Evolutionary conservation across 2,329 filamentous ascomycete genomes (phyloP).

Genomic region (Calonectria pteridis): DNA sequence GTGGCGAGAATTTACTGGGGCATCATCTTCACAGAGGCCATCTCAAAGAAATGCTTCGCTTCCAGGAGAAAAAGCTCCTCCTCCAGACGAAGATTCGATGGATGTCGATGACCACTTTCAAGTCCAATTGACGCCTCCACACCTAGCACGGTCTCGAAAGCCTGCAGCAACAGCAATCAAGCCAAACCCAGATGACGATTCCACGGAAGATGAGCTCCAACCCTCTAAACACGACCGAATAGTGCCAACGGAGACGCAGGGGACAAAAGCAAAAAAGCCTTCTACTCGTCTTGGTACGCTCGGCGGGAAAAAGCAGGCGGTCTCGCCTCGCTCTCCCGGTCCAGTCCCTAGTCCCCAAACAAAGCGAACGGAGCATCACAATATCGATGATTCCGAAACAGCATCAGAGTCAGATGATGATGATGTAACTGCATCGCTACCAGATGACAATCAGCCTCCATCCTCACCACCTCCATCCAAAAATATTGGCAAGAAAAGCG

Average conservation of each 20-base stretch:
- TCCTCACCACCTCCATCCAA: slow-evolving; percentile 39
- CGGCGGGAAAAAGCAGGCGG: slow-evolving; percentile 49
- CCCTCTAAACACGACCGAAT: slow-evolving; percentile 23
- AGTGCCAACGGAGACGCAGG: slow-evolving; percentile 24
- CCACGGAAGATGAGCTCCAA: slow-evolving; percentile 51
- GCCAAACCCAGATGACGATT: slow-evolving; percentile 42
- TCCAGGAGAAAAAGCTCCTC: slow-evolving; percentile 18
- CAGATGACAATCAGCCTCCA: slow-evolving; percentile 27
- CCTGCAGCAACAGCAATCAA: slow-evolving; percentile 24
- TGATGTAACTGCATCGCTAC: slow-evolving; percentile 41
- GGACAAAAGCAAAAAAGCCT: slow-evolving; percentile 32
- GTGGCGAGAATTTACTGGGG: slow-evolving; percentile 60
- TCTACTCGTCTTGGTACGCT: slow-evolving; percentile 51
- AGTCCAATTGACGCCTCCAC: slow-evolving; percentile 62
- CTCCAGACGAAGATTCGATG: slow-evolving; percentile 32
- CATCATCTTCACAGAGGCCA: slow-evolving; percentile 39
- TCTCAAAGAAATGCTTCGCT: slow-evolving; percentile 31
- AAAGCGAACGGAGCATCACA: slow-evolving; percentile 10
- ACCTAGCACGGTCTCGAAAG: slow-evolving; percentile 46
- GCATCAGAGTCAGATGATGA: slow-evolving; percentile 58
- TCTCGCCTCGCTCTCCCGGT: slow-evolving; percentile 40
- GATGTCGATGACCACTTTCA: slow-evolving; percentile 59
- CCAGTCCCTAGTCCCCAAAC: slow-evolving; percentile 20
- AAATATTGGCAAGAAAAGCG: slow-evolving; percentile 45
- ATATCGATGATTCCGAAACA: slow-evolving; percentile 54